These are phyloP conservation scores for Suillus alpinus DNA, from an alignment of 768 basidiomycete genomes.

Conservation along the genomic window DNA sequence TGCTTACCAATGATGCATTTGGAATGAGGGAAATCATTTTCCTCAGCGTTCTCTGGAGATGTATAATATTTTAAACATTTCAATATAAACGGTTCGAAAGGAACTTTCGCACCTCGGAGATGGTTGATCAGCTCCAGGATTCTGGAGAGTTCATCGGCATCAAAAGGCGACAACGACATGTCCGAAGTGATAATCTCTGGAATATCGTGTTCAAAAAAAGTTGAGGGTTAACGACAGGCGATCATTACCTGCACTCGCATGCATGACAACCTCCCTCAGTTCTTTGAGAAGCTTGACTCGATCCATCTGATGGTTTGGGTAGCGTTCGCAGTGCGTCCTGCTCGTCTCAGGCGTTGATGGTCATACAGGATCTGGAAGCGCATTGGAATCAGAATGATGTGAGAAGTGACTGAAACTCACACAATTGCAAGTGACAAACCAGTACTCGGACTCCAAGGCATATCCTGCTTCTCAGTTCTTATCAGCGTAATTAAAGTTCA, in stretches of 20 bases:
- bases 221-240: background rate
- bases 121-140: conserved; percentile 7
- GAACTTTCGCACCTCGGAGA: background rate
- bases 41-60: background rate
- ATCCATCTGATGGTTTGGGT: conserved; percentile 1
- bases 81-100: background rate
- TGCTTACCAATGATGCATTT: conserved; percentile 7
- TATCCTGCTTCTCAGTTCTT: background rate
- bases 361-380: background rate
- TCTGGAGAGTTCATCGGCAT: conserved; percentile 4
- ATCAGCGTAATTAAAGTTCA: background rate
- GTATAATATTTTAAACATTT: too few relatives aligned
- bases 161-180: conserved; percentile 7
- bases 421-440: conserved; percentile 2
- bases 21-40: conserved; percentile 4
- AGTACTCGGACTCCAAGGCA: conserved; percentile 7
- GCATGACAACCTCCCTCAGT: conserved; percentile 4
- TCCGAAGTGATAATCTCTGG: conserved; percentile 6
- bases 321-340: conserved; percentile 8
- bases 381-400: background rate
- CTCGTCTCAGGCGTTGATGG: background rate
- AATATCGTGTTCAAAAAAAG: background rate
- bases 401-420: background rate
- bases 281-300: conserved; percentile 3
- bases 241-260: conserved; percentile 8